Conservation (phyloP, 1,139 yeast species). For the Suhomyces panamericanus region DNA sequence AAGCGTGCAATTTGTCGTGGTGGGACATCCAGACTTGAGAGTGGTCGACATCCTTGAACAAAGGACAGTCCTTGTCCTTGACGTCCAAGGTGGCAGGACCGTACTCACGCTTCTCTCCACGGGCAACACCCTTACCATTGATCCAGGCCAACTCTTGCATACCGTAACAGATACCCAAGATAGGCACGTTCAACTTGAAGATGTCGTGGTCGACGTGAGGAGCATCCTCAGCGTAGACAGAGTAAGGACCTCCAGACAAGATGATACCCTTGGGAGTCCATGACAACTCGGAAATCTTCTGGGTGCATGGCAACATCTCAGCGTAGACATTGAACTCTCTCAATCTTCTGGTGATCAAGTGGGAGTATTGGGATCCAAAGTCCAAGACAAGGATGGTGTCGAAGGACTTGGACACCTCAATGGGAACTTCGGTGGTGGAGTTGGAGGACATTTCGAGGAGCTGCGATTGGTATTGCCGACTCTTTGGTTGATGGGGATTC, state of each 20-base stretch:
- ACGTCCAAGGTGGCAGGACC: slow-evolving; percentile 93
- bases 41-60: slow-evolving; percentile 86
- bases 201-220: slow-evolving; percentile 97
- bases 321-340: slow-evolving; percentile 98
- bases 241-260: slow-evolving; percentile 96
- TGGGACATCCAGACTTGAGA: slow-evolving; percentile 99
- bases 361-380: slow-evolving; percentile 98
- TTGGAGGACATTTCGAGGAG: slow-evolving; percentile 12
- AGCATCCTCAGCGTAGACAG: slow-evolving; percentile 91
- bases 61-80: slow-evolving; percentile 62
- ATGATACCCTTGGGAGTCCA: slow-evolving; percentile 98
- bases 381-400: slow-evolving; percentile 97
- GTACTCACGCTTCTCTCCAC: slow-evolving; percentile 97
- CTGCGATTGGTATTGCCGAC: slow-evolving; percentile 7
- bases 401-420: slow-evolving; percentile 77
- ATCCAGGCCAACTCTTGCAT: slow-evolving; percentile 99
- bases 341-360: slow-evolving; percentile 92
- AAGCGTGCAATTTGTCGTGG: slow-evolving; percentile 90
- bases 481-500: neutral
- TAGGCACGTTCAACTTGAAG: slow-evolving; percentile 88
- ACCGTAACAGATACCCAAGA: slow-evolving; percentile 97
- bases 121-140: slow-evolving; percentile 90
- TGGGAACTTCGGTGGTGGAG: slow-evolving; percentile 35
- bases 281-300: slow-evolving; percentile 83
- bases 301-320: slow-evolving; percentile 99